Evolutionary conservation across 768 basidiomycete species (phyloP).

Genomic region (Boletus edulis): DNA sequence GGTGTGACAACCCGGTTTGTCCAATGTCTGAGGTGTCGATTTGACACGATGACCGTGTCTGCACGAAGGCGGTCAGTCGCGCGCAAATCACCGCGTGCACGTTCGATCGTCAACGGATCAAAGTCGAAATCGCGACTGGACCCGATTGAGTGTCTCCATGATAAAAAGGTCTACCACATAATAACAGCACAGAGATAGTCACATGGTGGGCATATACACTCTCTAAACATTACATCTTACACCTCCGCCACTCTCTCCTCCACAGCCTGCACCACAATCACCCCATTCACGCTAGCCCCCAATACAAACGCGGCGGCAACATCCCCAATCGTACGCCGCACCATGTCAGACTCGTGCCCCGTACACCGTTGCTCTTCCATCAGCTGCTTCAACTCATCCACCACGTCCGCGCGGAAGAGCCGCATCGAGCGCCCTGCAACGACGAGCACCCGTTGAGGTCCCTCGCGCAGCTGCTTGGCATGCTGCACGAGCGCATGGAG

Average conservation of each 20-base stretch:
- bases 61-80: too few relatives aligned
- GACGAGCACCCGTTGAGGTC: conserved; percentile 48
- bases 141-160: background rate
- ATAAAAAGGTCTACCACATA: background rate
- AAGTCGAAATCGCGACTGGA: too few relatives aligned
- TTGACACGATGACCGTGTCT: background rate
- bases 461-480: conserved; percentile 27
- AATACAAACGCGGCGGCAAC: conserved; percentile 75
- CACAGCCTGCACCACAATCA: conserved; percentile 70
- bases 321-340: conserved; percentile 84
- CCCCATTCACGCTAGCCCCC: conserved; percentile 53
- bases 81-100: background rate
- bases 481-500: conserved; percentile 55
- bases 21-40: background rate
- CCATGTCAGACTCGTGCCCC: conserved; percentile 31
- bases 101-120: background rate
- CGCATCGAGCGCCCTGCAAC: conserved; percentile 77
- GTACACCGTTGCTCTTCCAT: conserved; percentile 29
- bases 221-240: background rate
- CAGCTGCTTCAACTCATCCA: conserved; percentile 54
- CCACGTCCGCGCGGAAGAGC: conserved; percentile 58
- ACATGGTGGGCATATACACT: background rate
- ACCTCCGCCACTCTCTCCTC: conserved; percentile 16
- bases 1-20: background rate
- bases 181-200: too few relatives aligned